Base-by-base conservation (phyloP, 2,329 filamentous ascomycete genomes). In the Emergomyces orientalis region DNA sequence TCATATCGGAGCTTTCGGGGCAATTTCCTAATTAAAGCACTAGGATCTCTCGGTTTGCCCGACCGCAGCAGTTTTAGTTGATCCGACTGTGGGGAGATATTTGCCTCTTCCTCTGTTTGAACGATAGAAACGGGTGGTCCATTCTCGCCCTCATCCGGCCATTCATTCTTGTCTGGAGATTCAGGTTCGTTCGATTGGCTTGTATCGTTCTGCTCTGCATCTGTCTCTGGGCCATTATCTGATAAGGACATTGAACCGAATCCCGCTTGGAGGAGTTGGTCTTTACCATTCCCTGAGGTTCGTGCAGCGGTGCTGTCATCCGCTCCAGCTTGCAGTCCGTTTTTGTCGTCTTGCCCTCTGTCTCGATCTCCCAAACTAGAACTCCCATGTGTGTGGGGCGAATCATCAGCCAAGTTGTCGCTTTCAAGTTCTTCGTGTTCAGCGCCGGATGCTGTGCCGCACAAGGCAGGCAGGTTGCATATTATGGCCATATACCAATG, bases 401-500 rank as follows among this genome's bases (percentile, higher is more conserved):
- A 32, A 32, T n/a, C 45, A 32, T 58, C 52, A 5, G 30, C n/a
- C 17, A 19, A 11, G 6, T 52, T 49, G 8, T 39, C 22, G 17
- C 14, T 43, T n/a, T 39, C 49, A 22, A n/a, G 41, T 19, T 55
- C 27, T n/a, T n/a, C 22, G 11, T 47, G 43, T 43, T 63, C 55
- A 6, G 27, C 5, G 2, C 37, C 32, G 47, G 49, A 43, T 14
- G 63, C 39, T 25, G 34, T 25, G 39, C 9, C 7, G 14, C 47
- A 47, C 56, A 68, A 45, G 60, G 82, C 86, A 3, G 85, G 83
- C 2, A 93, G 82, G 70, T 99, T 96, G 82, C 91, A 96, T 60
- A 99, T 93, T 62, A 99, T 93, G 17, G 91, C 91, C 67, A 97
- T 79, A 75, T 94, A 97, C 94, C 95, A 99, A 74, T 99, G 94